A percentile compares a stretch with the other conserved stretches of the same genome.
phyloP scores from a whole-genome alignment of 1,139 yeast species.

The Nematodospora anomalae region DNA sequence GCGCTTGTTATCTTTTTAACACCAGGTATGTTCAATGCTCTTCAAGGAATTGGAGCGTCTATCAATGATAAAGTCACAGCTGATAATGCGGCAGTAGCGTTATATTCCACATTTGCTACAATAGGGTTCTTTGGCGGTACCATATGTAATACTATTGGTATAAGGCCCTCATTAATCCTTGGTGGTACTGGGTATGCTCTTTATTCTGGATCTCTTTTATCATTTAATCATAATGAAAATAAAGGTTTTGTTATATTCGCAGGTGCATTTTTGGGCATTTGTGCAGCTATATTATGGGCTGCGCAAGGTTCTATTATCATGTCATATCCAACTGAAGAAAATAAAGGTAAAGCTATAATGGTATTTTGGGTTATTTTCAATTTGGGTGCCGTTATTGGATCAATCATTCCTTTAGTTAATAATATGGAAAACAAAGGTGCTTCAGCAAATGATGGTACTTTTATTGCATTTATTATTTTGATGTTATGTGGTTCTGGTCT shows the following conservation, averaged over 20 bases:
- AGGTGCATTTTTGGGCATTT: constrained; percentile 59
- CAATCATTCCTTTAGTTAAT: constrained; percentile 55
- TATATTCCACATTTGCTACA: constrained; percentile 56
- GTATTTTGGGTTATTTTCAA: constrained; percentile 65
- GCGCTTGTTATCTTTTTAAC: constrained; percentile 54
- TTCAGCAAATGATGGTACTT: constrained; percentile 54
- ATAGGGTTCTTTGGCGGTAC: constrained; percentile 64
- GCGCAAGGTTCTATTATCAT: constrained; percentile 61
- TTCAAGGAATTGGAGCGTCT: constrained; percentile 56
- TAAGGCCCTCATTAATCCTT: constrained; percentile 45
- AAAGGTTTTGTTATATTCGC: constrained; percentile 57
- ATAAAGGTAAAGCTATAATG: constrained; percentile 55
- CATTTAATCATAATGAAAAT: constrained; percentile 48
- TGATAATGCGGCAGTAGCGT: constrained; percentile 54
- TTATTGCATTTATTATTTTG: constrained; percentile 55
- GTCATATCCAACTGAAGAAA: constrained; percentile 56
- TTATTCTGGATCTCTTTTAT: constrained; percentile 53
- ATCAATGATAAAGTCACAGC: constrained; percentile 41
- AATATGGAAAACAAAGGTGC: constrained; percentile 39
- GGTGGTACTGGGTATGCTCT: constrained; percentile 61
- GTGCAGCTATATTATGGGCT: constrained; percentile 61
- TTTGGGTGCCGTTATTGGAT: constrained; percentile 62
- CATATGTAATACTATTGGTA: constrained; percentile 54
- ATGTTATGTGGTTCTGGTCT: constrained; percentile 50
- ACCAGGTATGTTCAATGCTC: constrained; percentile 61